These are phyloP conservation scores for Neobulgaria alba DNA, from an alignment of 2,329 filamentous ascomycete genomes.

Conservation along the genomic window DNA sequence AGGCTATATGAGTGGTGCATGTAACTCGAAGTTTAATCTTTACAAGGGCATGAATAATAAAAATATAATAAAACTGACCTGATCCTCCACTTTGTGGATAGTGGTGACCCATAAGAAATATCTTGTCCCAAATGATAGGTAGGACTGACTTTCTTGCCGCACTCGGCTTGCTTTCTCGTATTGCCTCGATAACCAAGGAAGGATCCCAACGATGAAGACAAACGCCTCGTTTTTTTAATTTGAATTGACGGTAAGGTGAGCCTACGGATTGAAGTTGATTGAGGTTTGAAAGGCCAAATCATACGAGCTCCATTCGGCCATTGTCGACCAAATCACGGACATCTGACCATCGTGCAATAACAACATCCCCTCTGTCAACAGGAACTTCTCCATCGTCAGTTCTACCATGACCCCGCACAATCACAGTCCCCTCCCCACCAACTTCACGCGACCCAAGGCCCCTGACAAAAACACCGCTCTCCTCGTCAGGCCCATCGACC, in stretches of 20 bases:
- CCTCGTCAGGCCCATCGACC: constrained; percentile 79
- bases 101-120: too few species aligned
- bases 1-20: constrained; percentile 99
- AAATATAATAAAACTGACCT: constrained; percentile 53
- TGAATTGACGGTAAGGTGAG: too few species aligned
- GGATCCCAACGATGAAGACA: too few species aligned
- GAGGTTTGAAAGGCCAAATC: too few species aligned
- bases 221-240: too few species aligned
- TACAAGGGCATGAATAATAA: constrained; percentile 32
- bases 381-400: constrained; percentile 54
- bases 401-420: constrained; percentile 63
- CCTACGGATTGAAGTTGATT: too few species aligned
- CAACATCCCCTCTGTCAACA: constrained; percentile 30
- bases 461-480: constrained; percentile 77
- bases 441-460: constrained; percentile 50
- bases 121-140: too few species aligned
- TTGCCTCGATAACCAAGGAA: too few species aligned
- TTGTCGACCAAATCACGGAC: constrained; percentile 38
- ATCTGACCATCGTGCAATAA: constrained; percentile 23
- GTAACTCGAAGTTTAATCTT: constrained; percentile 90
- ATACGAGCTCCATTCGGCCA: constrained; percentile 38
- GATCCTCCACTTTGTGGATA: constrained; percentile 82
- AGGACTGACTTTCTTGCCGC: too few species aligned
- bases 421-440: constrained; percentile 67
- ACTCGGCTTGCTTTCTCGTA: too few species aligned